These are phyloP conservation scores for Diplogelasinospora grovesii DNA, from an alignment of 495 filamentous ascomycete genomes.

Conservation along the genomic window DNA sequence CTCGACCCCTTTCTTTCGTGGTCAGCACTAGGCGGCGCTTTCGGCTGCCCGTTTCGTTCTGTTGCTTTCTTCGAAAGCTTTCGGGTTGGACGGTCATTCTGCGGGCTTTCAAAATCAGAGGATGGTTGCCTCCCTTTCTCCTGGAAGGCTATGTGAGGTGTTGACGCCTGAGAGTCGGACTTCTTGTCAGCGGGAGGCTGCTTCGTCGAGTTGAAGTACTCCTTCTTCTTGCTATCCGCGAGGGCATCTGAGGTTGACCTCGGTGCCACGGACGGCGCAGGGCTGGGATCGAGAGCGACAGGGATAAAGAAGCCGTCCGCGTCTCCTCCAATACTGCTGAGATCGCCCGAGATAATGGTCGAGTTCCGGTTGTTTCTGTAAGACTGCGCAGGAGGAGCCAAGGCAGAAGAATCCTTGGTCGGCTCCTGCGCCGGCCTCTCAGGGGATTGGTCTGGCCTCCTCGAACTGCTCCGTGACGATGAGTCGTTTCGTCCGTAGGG, in stretches of 20 bases:
- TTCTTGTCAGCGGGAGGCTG: constrained; percentile 25
- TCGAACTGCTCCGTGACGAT: constrained; percentile 43
- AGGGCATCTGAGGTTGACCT: constrained; percentile 47
- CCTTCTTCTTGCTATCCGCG: constrained; percentile 40
- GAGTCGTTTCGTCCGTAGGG: constrained; percentile 41
- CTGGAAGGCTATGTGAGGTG: constrained; percentile 87
- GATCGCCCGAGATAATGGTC: constrained; percentile 54
- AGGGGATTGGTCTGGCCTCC: constrained; percentile 41
- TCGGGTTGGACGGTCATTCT: constrained; percentile 31
- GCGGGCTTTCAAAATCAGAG: constrained; percentile 42
- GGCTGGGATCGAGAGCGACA: constrained; percentile 79
- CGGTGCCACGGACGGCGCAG: constrained; percentile 55
- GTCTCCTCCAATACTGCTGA: constrained; percentile 54
- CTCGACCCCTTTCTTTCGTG: constrained; percentile 37
- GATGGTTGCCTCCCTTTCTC: constrained; percentile 67
- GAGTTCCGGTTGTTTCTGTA: constrained; percentile 76
- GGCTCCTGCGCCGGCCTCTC: constrained; percentile 37
- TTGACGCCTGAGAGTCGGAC: constrained; percentile 43
- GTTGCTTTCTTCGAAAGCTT: constrained; percentile 40
- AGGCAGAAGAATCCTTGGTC: constrained; percentile 47
- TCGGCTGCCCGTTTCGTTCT: constrained; percentile 31
- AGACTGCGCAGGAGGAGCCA: constrained; percentile 66
- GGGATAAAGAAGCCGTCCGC: constrained; percentile 79
- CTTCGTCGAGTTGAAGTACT: constrained; percentile 45
- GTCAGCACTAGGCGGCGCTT: constrained; percentile 33